Base-by-base conservation (phyloP, 371 early-diverging fungal genomes). In the Syncephalastrum monosporum region DNA sequence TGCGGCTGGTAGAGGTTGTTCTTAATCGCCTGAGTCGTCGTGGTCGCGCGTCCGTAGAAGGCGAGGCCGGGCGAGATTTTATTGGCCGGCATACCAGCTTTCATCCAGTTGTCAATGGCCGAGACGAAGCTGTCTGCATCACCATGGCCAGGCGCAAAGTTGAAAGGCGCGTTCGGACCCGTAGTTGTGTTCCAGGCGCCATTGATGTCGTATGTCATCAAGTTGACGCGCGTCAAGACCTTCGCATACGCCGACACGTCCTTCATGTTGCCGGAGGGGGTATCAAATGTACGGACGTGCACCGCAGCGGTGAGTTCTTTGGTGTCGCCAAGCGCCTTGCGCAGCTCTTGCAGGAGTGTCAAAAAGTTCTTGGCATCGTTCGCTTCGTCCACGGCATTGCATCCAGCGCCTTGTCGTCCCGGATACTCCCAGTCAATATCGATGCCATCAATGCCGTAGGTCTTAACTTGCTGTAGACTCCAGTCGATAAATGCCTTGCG, bases 271-370 rank as follows among this genome's bases (percentile, higher is more conserved):
- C 83, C 84, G 16, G 65, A 65, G 2, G 70, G 29, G 23, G 68
- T 76, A 21, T 74, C 83, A 46, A 84, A 87, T 4, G 88, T 83
- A 49, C 84, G 77, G 12, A 85, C 84, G 16, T 85, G 81, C 3
- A 84, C 85, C 12, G 91, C 92, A 58, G 89, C 67, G 1, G 90
- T 83, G 47, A 93, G 73, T 61, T 84, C 76, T 68, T 87, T 90
- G 10, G 6, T 10, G 45, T 66, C 67, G 16, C 66, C 60, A 42
- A 91, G 59, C 3, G 84, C 86, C 4, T 69, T 65, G 13, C 90
- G 82, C 33, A 93, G 77, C 25, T 86, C 87, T 42, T 78, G 60
- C 1, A 92, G 66, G 10, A 91, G 71, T 3, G 65, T 70, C 57
- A 89, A 60, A 42, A 83, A 75, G 45, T 79, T 85, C 29, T 64